Evolutionary conservation across 1,284 basidiomycete species (phyloP), one percentile per base, ranked within the genome.

Genomic region (Irpex sp.): DNA sequence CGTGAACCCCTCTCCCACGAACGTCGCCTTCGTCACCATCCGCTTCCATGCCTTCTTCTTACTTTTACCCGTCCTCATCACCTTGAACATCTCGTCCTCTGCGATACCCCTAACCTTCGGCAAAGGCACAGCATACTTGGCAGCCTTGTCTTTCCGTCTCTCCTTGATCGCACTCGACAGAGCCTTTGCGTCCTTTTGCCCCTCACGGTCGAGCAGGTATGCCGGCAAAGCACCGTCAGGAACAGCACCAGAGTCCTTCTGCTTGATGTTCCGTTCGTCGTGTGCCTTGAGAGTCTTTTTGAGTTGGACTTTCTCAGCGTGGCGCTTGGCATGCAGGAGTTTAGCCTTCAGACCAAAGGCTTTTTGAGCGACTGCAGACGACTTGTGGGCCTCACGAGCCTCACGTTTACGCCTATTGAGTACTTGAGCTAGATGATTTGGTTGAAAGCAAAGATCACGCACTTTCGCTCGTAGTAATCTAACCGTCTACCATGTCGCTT

Each of bases 61-160:
- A 74, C 88, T 92, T 83, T 98, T 98, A 62, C 97, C 97, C 0
- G 97, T 97, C 82, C 96, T 94, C 85, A 99, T 85, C 40, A 99
- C 97, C 83, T 97, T 98, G 86, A 99, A 99, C 87, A 97, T 97
- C 82, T 99, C 97, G 73, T 99, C 97, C 77, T 99, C 97, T 17
- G 97, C 96, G 70, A 99, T 98, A 55, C 97, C 97, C 62, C 97
- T 83, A 60, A 99, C 97, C 78, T 97, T 97, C 58, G 97, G 97
- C 66, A 99, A 75, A 2, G 97, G 97, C 1, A 99, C 97, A 31
- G 95, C 89, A 79, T 95, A 99, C 77, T 97, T 97, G 31, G 97
- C 97, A 1, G 97, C 97, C 81, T 98, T 97, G 81, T 99, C 97
- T 78, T 99, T 99, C 74, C 97, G 88, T 76, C 96, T 94, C 79